Base-by-base conservation (phyloP, 2,329 filamentous ascomycete genomes). In the Hirsutella minnesotensis region DNA sequence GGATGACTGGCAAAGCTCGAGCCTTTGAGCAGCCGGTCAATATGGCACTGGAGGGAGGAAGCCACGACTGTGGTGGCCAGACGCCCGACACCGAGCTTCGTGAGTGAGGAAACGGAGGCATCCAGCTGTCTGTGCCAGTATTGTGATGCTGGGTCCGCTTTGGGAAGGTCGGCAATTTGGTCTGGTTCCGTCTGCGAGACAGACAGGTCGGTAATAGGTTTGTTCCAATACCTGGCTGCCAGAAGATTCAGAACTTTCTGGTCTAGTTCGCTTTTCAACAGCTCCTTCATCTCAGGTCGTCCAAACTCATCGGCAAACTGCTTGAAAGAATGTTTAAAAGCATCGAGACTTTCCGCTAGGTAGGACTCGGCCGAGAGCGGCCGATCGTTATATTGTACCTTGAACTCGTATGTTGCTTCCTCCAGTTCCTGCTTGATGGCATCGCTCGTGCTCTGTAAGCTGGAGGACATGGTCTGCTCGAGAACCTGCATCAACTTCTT, bases 341-440 rank as follows among this genome's bases (percentile, higher is more conserved):
- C 81, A 61, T 98, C 92, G 3, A 98, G 69, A 51, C 86, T 94
- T 61, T 96, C 92, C 2, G 92, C 92, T 33, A 98, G 75, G 58
- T 98, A 98, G 4, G 90, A 95, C 59, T 98, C 92, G 2, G 92
- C 92, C 40, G 87, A 95, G 30, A 98, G 70, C 1, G 90, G 87
- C 7, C 92, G 81, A 59, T 98, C 92, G 56, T 98, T 98, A 66
- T 98, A 98, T 61, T 98, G 94, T 5, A 98, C 92, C 61, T 98
- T 98, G 72, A 95, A 98, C 63, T 98, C 90, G 57, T 98, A 98
- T 0, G 86, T 90, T 3, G 92, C 89, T 63, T 98, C 92, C 56
- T 95, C 90, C 0, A 98, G 77, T 61, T 98, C 92, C 59, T 95
- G 87, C 47, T 83, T 83, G 51, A 98, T 95, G 9, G 88, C 87